Evolutionary conservation across 2,329 filamentous ascomycete species (phyloP).

Genomic region (Hymenoscyphus albidus): DNA sequence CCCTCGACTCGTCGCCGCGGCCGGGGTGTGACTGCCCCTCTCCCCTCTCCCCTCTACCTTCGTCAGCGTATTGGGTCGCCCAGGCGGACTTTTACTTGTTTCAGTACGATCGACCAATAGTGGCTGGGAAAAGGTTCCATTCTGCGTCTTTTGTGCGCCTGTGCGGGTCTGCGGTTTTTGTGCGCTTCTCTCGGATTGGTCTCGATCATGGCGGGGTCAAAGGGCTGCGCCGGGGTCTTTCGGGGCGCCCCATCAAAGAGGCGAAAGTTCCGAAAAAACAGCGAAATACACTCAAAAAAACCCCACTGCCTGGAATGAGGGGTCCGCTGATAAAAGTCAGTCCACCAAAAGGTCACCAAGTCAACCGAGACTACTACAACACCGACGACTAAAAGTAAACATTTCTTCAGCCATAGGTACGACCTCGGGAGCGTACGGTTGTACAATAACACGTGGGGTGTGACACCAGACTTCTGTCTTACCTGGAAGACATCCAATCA

Average conservation of each 20-base stretch:
- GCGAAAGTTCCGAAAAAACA: not conserved
- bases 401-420: not conserved
- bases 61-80: not conserved
- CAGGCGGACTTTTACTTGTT: constrained; percentile 2
- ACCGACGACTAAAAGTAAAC: not conserved
- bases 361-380: no score
- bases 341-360: no score
- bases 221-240: not conserved
- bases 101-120: constrained; percentile 9
- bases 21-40: constrained; percentile 1
- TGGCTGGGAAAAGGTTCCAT: not conserved
- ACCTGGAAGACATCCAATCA: not conserved
- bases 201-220: constrained; percentile 8
- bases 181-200: constrained; percentile 9
- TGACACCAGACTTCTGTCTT: constrained; percentile 1
- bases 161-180: constrained; percentile 13
- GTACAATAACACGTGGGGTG: not conserved
- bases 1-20: constrained; percentile 1
- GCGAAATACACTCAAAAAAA: not conserved
- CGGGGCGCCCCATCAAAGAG: not conserved
- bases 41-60: not conserved
- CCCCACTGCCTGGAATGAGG: not conserved
- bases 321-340: constrained; percentile 1
- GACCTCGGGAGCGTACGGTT: not conserved
- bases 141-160: constrained; percentile 15